These are phyloP conservation scores for Pichia terricola DNA, from an alignment of 1,139 yeast species.

Conservation along the genomic window DNA sequence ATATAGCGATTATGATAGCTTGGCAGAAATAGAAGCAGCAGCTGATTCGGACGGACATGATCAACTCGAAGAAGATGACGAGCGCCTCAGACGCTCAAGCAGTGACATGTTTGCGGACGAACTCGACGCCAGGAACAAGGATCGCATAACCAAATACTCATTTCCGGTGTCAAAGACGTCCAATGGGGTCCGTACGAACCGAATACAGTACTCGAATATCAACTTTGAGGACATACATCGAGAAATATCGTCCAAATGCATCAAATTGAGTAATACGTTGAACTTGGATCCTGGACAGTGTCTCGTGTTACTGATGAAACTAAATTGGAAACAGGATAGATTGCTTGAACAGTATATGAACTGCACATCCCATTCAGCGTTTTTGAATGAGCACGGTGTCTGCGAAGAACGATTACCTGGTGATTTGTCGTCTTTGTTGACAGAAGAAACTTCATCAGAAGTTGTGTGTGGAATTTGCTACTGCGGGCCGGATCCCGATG, in stretches of 20 bases:
- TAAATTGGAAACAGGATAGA: constrained; percentile 67
- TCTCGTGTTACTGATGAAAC: constrained; percentile 43
- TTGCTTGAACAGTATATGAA: constrained; percentile 56
- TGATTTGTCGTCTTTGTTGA: constrained; percentile 8
- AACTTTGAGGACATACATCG: constrained; percentile 21
- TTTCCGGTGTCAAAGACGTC: constrained; percentile 15
- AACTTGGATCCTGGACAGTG: constrained; percentile 23
- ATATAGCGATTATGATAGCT: no score
- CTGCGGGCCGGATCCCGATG: constrained; percentile 31
- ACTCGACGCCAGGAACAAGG: no score
- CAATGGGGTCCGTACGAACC: constrained; percentile 18
- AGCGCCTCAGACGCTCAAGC: no score
- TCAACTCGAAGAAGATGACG: no score
- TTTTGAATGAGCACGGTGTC: constrained; percentile 27
- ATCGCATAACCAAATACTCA: constrained; percentile 1
- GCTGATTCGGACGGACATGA: no score
- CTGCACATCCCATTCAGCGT: constrained; percentile 34
- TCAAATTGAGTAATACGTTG: constrained; percentile 16
- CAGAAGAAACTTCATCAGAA: constrained; percentile 22
- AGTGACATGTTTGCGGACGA: no score
- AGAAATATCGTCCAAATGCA: constrained; percentile 14
- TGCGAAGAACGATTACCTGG: constrained; percentile 28
- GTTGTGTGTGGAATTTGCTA: constrained; percentile 66
- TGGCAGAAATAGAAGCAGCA: no score
- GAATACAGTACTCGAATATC: constrained; percentile 20